Evolutionary conservation across 2,329 filamentous ascomycete genomes (phyloP).

Genomic region (Zymoseptoria pseudotritici): DNA sequence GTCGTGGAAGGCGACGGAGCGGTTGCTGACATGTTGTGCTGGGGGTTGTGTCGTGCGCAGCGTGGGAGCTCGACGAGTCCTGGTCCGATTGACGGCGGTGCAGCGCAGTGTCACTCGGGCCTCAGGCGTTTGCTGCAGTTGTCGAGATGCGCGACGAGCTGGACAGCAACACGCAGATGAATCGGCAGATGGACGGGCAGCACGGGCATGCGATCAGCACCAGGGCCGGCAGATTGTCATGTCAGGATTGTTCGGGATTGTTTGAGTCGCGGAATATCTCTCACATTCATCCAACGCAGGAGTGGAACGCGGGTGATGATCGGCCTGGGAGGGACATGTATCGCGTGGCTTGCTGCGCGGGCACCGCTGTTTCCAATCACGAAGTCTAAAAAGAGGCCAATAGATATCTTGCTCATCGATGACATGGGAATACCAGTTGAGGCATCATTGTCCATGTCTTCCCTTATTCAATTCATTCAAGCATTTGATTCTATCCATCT

Average conservation of each 20-base stretch:
- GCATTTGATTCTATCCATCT: too few relatives aligned
- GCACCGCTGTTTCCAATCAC: background rate
- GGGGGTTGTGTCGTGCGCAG: background rate
- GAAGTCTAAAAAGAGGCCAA: background rate
- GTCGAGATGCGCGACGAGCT: background rate
- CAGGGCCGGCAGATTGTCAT: background rate
- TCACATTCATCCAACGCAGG: background rate
- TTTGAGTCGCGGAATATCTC: background rate
- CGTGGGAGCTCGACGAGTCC: background rate
- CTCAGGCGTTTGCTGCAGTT: background rate
- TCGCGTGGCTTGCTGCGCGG: background rate
- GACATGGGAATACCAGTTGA: background rate
- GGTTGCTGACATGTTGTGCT: conserved; percentile 9
- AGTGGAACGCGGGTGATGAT: background rate
- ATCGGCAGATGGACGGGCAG: background rate
- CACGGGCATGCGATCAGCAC: background rate
- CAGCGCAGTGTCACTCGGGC: background rate
- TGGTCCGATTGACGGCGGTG: background rate
- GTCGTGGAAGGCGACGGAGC: conserved; percentile 38
- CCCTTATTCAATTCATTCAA: too few relatives aligned
- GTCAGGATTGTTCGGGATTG: background rate
- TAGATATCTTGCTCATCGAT: background rate
- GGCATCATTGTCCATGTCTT: too few relatives aligned
- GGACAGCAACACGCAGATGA: background rate
- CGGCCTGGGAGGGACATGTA: background rate